These are phyloP conservation scores for Candida oleophila DNA, from an alignment of 805 yeast species.

Conservation along the genomic window DNA sequence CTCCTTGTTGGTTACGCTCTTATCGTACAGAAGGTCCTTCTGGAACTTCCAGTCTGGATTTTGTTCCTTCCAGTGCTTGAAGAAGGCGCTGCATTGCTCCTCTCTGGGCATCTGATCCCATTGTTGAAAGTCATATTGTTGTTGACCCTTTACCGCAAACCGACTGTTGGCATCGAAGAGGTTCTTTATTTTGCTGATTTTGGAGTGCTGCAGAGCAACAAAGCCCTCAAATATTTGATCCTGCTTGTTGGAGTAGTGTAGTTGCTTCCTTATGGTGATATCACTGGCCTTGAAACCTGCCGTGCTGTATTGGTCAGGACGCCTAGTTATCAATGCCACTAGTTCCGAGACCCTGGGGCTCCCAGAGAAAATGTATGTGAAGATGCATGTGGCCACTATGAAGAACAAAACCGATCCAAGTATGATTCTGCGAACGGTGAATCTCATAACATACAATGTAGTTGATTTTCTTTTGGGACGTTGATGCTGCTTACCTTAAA, in stretches of 20 bases:
- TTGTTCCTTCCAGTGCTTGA: slow-evolving; percentile 15
- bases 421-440: not conserved
- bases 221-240: slow-evolving; percentile 20
- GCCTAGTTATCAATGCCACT: not conserved
- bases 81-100: slow-evolving; percentile 25
- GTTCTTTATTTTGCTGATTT: not conserved
- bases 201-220: slow-evolving; percentile 1
- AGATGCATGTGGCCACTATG: not conserved
- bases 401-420: not conserved
- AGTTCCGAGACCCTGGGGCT: not conserved
- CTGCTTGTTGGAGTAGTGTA: slow-evolving; percentile 26
- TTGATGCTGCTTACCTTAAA: no score
- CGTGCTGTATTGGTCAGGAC: not conserved
- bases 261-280: slow-evolving; percentile 9
- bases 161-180: no score
- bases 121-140: no score
- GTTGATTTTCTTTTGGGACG: not conserved
- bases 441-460: not conserved
- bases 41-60: slow-evolving; percentile 25
- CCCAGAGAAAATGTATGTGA: not conserved
- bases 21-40: slow-evolving; percentile 14
- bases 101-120: slow-evolving; percentile 13
- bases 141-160: no score
- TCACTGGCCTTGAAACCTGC: slow-evolving; percentile 13
- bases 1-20: slow-evolving; percentile 18